A percentile compares a stretch with the other conserved stretches of the same genome.
Evolutionary conservation across 1,139 yeast genomes (phyloP).

Genomic region (Pneumocystis murina): DNA sequence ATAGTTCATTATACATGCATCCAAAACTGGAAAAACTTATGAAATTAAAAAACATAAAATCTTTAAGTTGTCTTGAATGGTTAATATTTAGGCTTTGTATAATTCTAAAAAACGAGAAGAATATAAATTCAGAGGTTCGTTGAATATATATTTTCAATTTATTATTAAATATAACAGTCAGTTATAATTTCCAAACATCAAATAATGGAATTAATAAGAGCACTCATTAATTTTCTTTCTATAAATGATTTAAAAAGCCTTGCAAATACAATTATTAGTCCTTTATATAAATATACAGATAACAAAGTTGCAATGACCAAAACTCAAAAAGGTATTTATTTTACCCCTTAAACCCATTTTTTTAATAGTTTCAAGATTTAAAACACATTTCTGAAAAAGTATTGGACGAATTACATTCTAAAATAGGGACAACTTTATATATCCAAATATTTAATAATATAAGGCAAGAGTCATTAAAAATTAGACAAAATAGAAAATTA

Average conservation of each 20-base stretch:
- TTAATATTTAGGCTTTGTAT: conserved; percentile 1
- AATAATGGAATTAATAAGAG: conserved; percentile 35
- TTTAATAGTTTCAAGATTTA: conserved; percentile 28
- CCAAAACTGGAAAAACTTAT: conserved; percentile 19
- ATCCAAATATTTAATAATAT: conserved; percentile 51
- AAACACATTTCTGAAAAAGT: conserved; percentile 53
- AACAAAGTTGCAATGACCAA: conserved; percentile 2
- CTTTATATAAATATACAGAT: conserved; percentile 13
- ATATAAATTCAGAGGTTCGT: conserved; percentile 6
- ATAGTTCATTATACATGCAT: conserved; percentile 11
- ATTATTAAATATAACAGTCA: not conserved
- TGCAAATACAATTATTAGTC: conserved; percentile 29
- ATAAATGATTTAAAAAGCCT: conserved; percentile 28
- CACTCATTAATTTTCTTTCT: conserved; percentile 38
- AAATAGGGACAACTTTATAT: conserved; percentile 60
- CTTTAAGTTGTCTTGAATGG: conserved; percentile 5
- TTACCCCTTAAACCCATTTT: not conserved
- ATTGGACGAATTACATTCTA: conserved; percentile 48
- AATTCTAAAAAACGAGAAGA: conserved; percentile 12
- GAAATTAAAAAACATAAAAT: conserved; percentile 18
- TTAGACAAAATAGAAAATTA: conserved; percentile 63
- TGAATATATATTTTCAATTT: conserved; percentile 3
- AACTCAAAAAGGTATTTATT: not conserved
- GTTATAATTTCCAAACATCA: not conserved
- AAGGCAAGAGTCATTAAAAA: conserved; percentile 39